These are phyloP conservation scores for Gynandropsis gynandra DNA, from an alignment of 345 rosid genomes.

Conservation along the genomic window DNA sequence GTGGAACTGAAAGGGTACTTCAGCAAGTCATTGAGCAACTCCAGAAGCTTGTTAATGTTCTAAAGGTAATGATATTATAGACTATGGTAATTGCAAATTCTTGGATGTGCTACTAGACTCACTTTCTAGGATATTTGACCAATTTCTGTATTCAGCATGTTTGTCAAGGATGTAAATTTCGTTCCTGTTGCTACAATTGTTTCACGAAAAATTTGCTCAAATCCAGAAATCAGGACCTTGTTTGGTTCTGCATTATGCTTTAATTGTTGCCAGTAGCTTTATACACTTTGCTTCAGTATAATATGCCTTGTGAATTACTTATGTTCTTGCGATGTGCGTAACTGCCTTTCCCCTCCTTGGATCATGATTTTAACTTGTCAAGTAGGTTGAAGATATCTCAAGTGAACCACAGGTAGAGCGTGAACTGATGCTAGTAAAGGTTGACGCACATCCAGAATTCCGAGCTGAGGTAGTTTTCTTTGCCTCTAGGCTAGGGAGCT, in stretches of 20 bases:
- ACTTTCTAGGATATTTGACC: neutral
- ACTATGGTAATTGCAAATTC: neutral
- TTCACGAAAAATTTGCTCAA: no score
- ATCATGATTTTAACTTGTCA: neutral
- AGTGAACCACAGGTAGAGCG: constrained; percentile 91
- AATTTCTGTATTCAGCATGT: constrained; percentile 8
- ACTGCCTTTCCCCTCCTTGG: neutral
- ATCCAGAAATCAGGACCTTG: neutral
- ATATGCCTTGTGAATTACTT: neutral
- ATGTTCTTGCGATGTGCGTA: neutral
- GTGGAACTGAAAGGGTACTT: constrained; percentile 72
- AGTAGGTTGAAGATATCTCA: constrained; percentile 86
- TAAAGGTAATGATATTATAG: constrained; percentile 45
- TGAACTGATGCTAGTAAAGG: constrained; percentile 84
- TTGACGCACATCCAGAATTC: constrained; percentile 48
- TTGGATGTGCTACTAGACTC: no score
- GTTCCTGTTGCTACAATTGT: no score
- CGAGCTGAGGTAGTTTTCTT: constrained; percentile 57
- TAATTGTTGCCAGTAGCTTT: no score
- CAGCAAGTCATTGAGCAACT: constrained; percentile 90
- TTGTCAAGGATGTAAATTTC: no score
- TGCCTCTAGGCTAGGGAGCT: constrained; percentile 3
- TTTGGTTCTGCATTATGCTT: constrained; percentile 2
- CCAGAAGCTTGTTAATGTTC: constrained; percentile 90
- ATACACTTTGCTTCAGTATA: no score